Percentiles rank a stretch among this genome's conserved stretches.
Evolutionary conservation across 2,329 filamentous ascomycete species (phyloP).

Genomic region (Calonectria leucothoes): DNA sequence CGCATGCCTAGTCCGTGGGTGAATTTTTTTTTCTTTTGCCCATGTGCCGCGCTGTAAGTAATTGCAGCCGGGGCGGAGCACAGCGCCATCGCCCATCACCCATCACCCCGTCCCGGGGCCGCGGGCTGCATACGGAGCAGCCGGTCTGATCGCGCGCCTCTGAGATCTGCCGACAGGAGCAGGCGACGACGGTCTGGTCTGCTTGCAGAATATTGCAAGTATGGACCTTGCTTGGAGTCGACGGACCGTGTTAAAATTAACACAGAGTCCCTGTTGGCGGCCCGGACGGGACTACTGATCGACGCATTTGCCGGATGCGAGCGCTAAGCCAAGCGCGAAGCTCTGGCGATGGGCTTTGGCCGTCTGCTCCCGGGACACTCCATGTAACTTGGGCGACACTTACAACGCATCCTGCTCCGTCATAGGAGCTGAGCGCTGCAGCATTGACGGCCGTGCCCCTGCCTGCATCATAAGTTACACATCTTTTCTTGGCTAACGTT

Average conservation of each 20-base stretch:
- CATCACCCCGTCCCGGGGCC: background rate
- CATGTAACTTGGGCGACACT: background rate
- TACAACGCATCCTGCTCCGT: background rate
- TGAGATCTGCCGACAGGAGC: background rate
- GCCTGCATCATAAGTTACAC: conserved; percentile 1
- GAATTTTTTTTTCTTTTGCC: conserved; percentile 10
- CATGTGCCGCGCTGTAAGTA: conserved; percentile 1
- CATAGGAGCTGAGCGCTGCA: conserved; percentile 2
- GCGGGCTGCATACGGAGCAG: background rate
- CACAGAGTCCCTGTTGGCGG: conserved; percentile 33
- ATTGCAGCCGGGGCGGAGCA: conserved; percentile 3
- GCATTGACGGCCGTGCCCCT: conserved; percentile 16
- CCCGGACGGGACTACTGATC: conserved; percentile 42
- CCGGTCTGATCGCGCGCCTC: background rate
- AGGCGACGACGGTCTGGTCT: background rate
- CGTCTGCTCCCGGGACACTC: conserved; percentile 1
- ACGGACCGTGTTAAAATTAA: conserved; percentile 17
- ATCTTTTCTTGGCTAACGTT: background rate
- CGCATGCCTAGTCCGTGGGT: background rate
- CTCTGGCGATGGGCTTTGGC: conserved; percentile 16
- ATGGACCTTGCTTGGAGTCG: conserved; percentile 1
- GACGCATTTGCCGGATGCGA: conserved; percentile 33
- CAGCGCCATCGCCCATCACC: background rate
- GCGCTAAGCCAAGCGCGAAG: conserved; percentile 31
- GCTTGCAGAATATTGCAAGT: background rate